A percentile compares a stretch with the other conserved stretches of the same genome.
phyloP scores from a whole-genome alignment of 768 basidiomycete genomes.

The Auriscalpium microsporum region DNA sequence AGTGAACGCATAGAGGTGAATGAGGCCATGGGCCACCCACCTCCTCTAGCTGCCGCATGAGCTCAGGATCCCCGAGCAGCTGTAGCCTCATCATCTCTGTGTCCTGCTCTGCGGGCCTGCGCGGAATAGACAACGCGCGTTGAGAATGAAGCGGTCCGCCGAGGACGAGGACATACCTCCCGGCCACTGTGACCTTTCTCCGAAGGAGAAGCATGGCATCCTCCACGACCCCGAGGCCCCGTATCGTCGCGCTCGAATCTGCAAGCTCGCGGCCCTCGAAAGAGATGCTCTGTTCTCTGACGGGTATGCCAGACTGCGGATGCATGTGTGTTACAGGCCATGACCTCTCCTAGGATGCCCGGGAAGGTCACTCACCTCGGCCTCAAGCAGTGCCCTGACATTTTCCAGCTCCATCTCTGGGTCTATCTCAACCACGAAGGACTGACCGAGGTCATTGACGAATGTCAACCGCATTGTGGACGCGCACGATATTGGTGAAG shows the following conservation, averaged over 20 bases:
- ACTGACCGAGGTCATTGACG: conserved; percentile 55
- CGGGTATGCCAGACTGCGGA: conserved; percentile 63
- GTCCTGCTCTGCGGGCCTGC: conserved; percentile 67
- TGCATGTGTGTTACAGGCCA: not conserved
- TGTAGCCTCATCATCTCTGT: conserved; percentile 88
- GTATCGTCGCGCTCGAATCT: conserved; percentile 61
- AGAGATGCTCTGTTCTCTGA: conserved; percentile 64
- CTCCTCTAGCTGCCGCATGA: conserved; percentile 66
- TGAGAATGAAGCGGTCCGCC: not conserved
- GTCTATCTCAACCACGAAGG: conserved; percentile 74
- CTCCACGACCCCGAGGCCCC: conserved; percentile 51
- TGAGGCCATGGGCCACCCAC: conserved; percentile 31
- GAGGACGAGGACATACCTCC: conserved; percentile 25
- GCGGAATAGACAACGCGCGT: conserved; percentile 1
- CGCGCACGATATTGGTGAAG: no score
- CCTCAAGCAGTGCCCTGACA: conserved; percentile 89
- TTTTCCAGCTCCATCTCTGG: conserved; percentile 87
- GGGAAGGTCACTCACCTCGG: conserved; percentile 58
- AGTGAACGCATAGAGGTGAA: not conserved
- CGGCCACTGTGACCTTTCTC: conserved; percentile 45
- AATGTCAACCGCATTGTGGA: conserved; percentile 62
- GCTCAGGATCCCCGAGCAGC: conserved; percentile 69
- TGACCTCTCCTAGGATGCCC: not conserved
- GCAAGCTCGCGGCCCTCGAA: conserved; percentile 58
- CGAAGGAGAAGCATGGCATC: conserved; percentile 62